Percentiles rank a stretch among this genome's conserved stretches.
These are phyloP conservation scores for Dovyalis caffra DNA, from an alignment of 345 rosid genomes.

Conservation along the genomic window DNA sequence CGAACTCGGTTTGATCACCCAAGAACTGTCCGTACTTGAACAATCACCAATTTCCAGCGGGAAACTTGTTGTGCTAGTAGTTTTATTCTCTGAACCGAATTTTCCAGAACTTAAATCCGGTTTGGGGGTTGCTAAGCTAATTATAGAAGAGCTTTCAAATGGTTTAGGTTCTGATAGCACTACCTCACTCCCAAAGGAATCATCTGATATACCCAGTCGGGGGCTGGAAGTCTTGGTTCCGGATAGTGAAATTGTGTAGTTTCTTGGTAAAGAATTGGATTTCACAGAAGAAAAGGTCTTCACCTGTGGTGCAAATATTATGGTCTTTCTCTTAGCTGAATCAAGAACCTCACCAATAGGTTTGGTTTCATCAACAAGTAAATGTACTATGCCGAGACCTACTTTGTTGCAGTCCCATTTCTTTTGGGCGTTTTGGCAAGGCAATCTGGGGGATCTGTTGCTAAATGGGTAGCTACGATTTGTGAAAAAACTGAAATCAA, in stretches of 20 bases:
- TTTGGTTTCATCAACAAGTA: slow-evolving; percentile 43
- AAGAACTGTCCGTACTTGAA: slow-evolving; percentile 7
- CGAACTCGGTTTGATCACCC: slow-evolving; percentile 16
- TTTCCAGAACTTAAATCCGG: slow-evolving; percentile 11
- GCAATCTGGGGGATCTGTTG: slow-evolving; percentile 45
- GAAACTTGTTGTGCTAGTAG: not conserved
- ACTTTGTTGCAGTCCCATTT: slow-evolving; percentile 74
- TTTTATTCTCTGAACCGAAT: slow-evolving; percentile 16
- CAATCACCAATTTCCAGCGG: slow-evolving; percentile 9
- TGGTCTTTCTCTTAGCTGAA: slow-evolving; percentile 46
- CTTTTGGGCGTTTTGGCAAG: slow-evolving; percentile 31
- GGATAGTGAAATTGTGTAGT: slow-evolving; percentile 39
- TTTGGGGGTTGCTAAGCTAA: too few species aligned
- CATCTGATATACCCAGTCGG: slow-evolving; percentile 48
- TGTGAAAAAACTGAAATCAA: slow-evolving; percentile 63
- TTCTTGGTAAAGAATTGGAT: slow-evolving; percentile 52
- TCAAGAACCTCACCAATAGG: slow-evolving; percentile 25
- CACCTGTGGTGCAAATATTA: slow-evolving; percentile 63
- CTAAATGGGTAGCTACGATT: slow-evolving; percentile 40
- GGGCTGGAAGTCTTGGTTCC: slow-evolving; percentile 32
- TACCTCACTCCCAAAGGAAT: slow-evolving; percentile 63
- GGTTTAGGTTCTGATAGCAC: slow-evolving; percentile 36
- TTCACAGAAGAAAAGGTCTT: slow-evolving; percentile 33
- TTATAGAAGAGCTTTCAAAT: slow-evolving; percentile 8
- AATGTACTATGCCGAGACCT: slow-evolving; percentile 79